Base-by-base conservation (phyloP, 1,284 basidiomycete species). In the Pseudozyma pruni region DNA sequence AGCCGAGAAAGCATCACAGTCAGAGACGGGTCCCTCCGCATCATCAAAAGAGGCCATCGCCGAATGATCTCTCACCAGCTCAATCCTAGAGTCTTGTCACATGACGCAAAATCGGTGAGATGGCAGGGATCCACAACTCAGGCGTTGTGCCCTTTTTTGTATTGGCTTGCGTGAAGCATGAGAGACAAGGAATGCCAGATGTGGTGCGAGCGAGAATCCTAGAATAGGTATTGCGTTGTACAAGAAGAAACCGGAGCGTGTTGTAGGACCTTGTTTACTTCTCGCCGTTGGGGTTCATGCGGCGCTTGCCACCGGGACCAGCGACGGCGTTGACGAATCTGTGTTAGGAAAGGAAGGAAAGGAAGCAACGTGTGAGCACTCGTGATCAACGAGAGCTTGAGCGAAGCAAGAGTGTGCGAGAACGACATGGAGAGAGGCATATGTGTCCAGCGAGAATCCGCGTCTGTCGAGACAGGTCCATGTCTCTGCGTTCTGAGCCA, bases 271-370 rank as follows among this genome's bases (percentile, higher is more conserved):
- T 38, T 51, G 29, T 68, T 78, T 79, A 74, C 75, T 75, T 78
- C 70, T 79, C 78, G 51, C 74, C 69, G 77, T 81, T 79, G 49
- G 80, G 71, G 78, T 83, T 83, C 94, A 96, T 95, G 86, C 89
- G 89, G 85, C 94, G 89, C 88, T 97, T 97, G 85, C 93, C 94
- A 78, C 91, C 91, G 70, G 91, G 91, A 66, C 91, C 87, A 69
- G 90, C 88, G 66, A 91, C 93, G 73, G 94, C 93, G 85, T 96
- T 97, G 81, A 98, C 94, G 88, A 94, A 94, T 85, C 92, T 93
- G 53, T 27, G 6, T 33, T 11, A 16, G 9, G 9, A 20, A 22
- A 31, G 39, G n/a, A 38, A 39, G 8, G 35, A 34, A 16, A 29
- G 16, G 14, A 20, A 10, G n/a, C 13, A n/a, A 31, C 16, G 39